Percentiles rank a stretch among this genome's conserved stretches.
These are phyloP conservation scores for Emergomyces pasteurianus DNA, from an alignment of 2,329 filamentous ascomycete genomes.

Conservation along the genomic window DNA sequence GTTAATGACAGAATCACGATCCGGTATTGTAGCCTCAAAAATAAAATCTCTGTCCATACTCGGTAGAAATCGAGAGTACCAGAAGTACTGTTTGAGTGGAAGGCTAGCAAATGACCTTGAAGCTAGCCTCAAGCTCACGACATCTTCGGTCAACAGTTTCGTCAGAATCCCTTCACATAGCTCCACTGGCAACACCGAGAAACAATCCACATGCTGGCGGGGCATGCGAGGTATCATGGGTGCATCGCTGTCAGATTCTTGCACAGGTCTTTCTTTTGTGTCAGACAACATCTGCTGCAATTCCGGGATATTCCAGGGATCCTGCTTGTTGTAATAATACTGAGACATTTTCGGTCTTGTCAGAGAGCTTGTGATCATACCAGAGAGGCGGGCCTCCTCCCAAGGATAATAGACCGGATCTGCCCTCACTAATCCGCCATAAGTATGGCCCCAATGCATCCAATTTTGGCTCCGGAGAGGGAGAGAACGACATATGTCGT, in stretches of 20 bases:
- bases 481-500: constrained; percentile 14
- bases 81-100: constrained; percentile 12
- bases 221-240: not conserved
- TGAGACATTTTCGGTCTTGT: constrained; percentile 4
- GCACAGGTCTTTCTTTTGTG: not conserved
- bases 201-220: constrained; percentile 7
- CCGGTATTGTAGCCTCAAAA: constrained; percentile 8
- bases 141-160: constrained; percentile 7
- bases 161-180: constrained; percentile 12
- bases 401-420: constrained; percentile 5
- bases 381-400: constrained; percentile 8
- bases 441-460: constrained; percentile 12
- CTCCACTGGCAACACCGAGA: constrained; percentile 11
- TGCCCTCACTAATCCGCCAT: constrained; percentile 9
- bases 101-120: constrained; percentile 14
- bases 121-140: constrained; percentile 9
- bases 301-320: constrained; percentile 8
- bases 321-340: constrained; percentile 2
- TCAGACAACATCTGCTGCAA: constrained; percentile 4
- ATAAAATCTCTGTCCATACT: constrained; percentile 11
- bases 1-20: not conserved
- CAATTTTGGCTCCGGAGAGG: constrained; percentile 5
- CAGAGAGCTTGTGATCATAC: constrained; percentile 1
- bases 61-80: constrained; percentile 14
- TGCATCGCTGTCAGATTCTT: not conserved